These are phyloP conservation scores for Trichosporon asahii DNA, from an alignment of 1,284 basidiomycete genomes.

Conservation along the genomic window DNA sequence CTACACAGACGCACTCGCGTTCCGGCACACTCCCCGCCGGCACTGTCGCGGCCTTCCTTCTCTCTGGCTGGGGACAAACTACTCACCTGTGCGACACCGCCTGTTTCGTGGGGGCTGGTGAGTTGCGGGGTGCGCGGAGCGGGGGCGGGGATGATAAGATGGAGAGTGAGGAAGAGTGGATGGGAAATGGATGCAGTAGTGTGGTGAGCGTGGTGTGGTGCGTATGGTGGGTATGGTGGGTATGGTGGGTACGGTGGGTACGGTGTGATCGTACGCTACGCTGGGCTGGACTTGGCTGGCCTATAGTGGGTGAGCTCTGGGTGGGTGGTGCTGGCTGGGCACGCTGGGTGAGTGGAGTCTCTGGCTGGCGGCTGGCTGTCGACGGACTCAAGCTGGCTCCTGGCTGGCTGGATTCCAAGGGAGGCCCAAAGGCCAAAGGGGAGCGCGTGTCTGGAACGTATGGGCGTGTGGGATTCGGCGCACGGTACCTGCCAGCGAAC, in stretches of 20 bases:
- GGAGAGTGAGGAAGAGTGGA: slow-evolving; percentile 9
- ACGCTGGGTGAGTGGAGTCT: too few species aligned
- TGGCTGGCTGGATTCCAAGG: neutral
- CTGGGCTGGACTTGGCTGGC: neutral
- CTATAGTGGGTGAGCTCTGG: neutral
- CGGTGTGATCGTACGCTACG: neutral
- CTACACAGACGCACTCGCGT: neutral
- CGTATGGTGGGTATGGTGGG: slow-evolving; percentile 2
- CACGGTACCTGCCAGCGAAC: neutral
- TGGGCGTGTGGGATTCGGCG: neutral
- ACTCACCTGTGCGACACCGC: slow-evolving; percentile 6
- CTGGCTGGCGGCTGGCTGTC: slow-evolving; percentile 1
- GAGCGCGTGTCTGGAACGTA: neutral
- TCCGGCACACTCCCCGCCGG: neutral
- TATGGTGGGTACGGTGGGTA: neutral
- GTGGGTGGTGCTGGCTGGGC: too few species aligned
- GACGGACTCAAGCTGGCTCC: neutral
- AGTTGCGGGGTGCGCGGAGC: neutral
- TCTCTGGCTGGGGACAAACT: neutral
- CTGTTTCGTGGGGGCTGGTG: neutral
- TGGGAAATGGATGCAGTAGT: neutral
- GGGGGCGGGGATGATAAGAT: neutral
- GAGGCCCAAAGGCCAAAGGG: neutral
- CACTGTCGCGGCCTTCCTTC: neutral
- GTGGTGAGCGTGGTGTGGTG: slow-evolving; percentile 1